Evolutionary conservation across 1,139 yeast genomes (phyloP).

Genomic region (Debaryomyces udenii): DNA sequence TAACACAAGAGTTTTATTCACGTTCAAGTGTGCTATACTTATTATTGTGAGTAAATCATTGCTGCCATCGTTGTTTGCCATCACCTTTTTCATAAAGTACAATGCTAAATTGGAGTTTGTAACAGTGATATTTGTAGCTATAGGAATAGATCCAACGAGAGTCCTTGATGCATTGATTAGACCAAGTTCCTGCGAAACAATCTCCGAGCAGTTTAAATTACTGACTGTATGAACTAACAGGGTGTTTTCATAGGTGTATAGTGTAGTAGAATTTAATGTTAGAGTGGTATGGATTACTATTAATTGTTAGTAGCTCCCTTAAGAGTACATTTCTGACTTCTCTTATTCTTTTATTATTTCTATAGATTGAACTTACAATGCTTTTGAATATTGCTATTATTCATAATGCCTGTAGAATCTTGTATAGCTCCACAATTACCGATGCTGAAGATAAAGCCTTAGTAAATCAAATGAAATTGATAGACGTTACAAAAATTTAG

Average conservation of each 20-base stretch:
- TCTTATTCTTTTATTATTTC: too few species aligned
- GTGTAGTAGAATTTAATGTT: slow-evolving; percentile 57
- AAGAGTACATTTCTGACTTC: too few species aligned
- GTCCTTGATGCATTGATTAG: slow-evolving; percentile 52
- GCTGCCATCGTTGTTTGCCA: slow-evolving; percentile 46
- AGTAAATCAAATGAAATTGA: too few species aligned
- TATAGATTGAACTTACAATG: slow-evolving; percentile 41
- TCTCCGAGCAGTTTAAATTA: slow-evolving; percentile 54
- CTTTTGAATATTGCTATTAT: slow-evolving; percentile 29
- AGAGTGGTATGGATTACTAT: slow-evolving; percentile 49
- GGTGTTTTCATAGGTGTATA: slow-evolving; percentile 57
- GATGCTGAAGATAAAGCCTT: too few species aligned
- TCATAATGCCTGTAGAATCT: slow-evolving; percentile 17
- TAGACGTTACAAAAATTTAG: too few species aligned
- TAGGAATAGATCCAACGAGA: slow-evolving; percentile 46
- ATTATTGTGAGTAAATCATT: slow-evolving; percentile 55
- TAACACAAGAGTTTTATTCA: slow-evolving; percentile 49
- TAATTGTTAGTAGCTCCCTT: slow-evolving; percentile 16
- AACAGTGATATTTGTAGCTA: slow-evolving; percentile 29
- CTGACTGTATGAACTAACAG: slow-evolving; percentile 40
- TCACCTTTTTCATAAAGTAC: slow-evolving; percentile 52
- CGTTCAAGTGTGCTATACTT: slow-evolving; percentile 46
- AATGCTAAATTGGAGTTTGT: slow-evolving; percentile 41
- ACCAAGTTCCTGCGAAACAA: slow-evolving; percentile 58
- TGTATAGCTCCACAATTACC: neutral